Base-by-base conservation (phyloP, 164 flowering plant genomes). In the Stephania yunnanensis region DNA sequence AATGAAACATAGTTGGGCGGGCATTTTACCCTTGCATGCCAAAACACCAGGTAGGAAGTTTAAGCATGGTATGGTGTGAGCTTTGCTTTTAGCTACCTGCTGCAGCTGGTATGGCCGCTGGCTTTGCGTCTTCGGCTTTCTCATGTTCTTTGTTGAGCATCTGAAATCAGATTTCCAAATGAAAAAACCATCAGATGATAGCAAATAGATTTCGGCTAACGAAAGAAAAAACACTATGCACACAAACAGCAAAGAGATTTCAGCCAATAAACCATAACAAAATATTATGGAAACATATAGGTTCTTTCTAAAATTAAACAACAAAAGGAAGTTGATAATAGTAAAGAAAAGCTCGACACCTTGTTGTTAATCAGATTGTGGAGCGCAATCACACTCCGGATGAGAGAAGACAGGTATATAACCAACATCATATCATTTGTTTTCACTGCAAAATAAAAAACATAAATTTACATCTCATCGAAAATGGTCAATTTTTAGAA, bases 401-500 rank as follows among this genome's bases (percentile, higher is more conserved):
- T 93, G 75, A 95, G 94, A 31, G 99, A 93, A 29, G 99, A 95
- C 29, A 95, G 95, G 82, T 95, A 95, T 9, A 93, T 92, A 25
- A 92, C 99, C 82, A 93, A 76, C 99, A 95, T 95, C 99, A 93
- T 91, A 77, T 95, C 98, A 84, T 95, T 95, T 76, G 99, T 92
- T 93, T 95, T 95, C 75, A 93, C 98, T 92, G 92, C 80, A 69
- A 36, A 20, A 55, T 46, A 72, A 75, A 69, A 31, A 2, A 2
- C 3, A 22, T 13, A 3, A 53, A 69, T 12, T 2, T n/a, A 17
- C 29, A 69, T 46, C 1, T 2, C 64, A 55, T 25, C 29, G 70
- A 68, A 69, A 50, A 70, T 72, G 11, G 13, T 19, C 7, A 15
- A 30, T 29, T 13, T 45, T 45, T 30, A 52, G 46, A 71, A 65